Base-by-base conservation (phyloP, 2,329 filamentous ascomycete species). In the Beauveria sp. region DNA sequence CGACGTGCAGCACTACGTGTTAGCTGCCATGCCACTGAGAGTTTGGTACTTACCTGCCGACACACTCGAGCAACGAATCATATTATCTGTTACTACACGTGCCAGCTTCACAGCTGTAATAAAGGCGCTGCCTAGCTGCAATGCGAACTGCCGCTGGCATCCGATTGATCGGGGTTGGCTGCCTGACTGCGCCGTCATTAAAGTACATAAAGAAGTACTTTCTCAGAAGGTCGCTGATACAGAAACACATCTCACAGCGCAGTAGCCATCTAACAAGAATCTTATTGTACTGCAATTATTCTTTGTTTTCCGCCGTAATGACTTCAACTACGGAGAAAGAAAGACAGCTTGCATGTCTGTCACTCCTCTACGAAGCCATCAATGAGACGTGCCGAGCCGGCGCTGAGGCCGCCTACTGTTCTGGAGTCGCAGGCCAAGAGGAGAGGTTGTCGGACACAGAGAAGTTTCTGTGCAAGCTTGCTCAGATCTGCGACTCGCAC, bases 391-490 rank as follows among this genome's bases (percentile, higher is more conserved):
- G 53, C 24, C 38, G 26, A 24, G 18, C 42, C 3, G 24, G 10
- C 20, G 26, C 24, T 3, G 53, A 18, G n/a, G 38, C 18, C 18
- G 14, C 24, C 16, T 18, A 43, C 52, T 26, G n/a, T 20, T 43
- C 52, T n/a, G 22, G 22, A 12, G 14, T 3, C 12, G n/a, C 20
- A 10, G 22, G 18, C 14, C 52, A 10, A 4, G 52, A 55, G 22
- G 53, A 56, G 5, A 34, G 16, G 18, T 6, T 56, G 24, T 56
- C 38, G 5, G 20, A 42, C 2, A 20, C 53, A 20, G 55, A 63
- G 18, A 57, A 1, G 1, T 65, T 65, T 20, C n/a, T 66, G 14
- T 63, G 55, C 55, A 64, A 65, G 49, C 62, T 67, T 18, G 62
- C 65, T 2, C 60, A 66, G 18, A 34, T 66, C 5, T 66, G 62